phyloP scores from a whole-genome alignment of 495 filamentous ascomycete genomes.

The Thermothielavioides terrestris region DNA sequence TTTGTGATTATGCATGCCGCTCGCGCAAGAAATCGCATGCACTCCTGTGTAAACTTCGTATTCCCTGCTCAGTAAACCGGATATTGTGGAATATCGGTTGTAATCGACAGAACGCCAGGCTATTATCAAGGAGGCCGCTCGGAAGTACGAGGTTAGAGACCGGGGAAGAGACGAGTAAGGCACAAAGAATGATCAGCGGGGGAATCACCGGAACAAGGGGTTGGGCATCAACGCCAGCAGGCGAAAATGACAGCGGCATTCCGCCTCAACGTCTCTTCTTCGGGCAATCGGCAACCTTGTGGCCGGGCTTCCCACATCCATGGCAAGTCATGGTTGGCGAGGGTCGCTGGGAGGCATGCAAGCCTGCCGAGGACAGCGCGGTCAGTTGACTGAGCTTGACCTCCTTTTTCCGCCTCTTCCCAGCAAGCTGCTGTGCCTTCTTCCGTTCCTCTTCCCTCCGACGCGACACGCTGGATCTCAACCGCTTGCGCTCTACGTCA shows the following conservation, averaged over 20 bases:
- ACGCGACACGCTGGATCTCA: conserved; percentile 17
- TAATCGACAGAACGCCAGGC: background rate
- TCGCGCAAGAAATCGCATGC: background rate
- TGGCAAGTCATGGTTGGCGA: conserved; percentile 15
- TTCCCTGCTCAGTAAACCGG: background rate
- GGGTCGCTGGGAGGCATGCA: conserved; percentile 9
- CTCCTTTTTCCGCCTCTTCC: conserved; percentile 48
- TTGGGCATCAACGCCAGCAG: background rate
- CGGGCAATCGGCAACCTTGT: conserved; percentile 25
- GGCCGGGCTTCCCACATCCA: conserved; percentile 21
- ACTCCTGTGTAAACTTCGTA: background rate
- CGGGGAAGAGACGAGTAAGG: background rate
- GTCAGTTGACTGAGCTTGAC: conserved; percentile 48
- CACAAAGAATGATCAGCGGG: background rate
- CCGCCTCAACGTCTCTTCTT: conserved; percentile 17
- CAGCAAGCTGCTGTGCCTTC: conserved; percentile 39
- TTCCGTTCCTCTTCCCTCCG: conserved; percentile 32
- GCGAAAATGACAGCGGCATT: background rate
- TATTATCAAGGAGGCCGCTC: background rate
- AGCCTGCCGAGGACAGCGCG: conserved; percentile 39
- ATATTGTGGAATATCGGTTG: background rate
- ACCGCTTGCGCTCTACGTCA: conserved; percentile 10
- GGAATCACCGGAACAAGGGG: background rate
- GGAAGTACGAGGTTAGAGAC: no score
- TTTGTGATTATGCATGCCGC: background rate